Conservation (phyloP, 345 rosid species). For the Litchi chinensis region DNA sequence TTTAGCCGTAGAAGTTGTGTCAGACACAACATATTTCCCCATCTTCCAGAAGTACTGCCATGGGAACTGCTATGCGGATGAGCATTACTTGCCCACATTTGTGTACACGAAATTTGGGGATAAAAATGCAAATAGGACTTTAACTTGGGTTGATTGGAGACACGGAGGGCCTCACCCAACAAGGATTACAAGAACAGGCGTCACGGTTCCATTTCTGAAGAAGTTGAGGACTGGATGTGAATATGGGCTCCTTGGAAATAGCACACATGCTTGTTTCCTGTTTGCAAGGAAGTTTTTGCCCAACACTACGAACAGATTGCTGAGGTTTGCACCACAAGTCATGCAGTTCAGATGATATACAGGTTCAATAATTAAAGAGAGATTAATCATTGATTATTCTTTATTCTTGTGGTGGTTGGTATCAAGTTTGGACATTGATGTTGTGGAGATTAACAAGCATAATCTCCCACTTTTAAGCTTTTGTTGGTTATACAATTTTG, state of each 20-base stretch:
- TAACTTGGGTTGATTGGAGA: conserved; percentile 90
- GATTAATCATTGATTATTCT: not conserved
- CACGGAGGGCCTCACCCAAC: conserved; percentile 76
- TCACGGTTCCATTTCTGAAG: conserved; percentile 56
- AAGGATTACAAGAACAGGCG: conserved; percentile 44
- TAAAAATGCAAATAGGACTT: conserved; percentile 61
- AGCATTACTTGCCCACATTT: conserved; percentile 80
- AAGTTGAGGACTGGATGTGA: conserved; percentile 47
- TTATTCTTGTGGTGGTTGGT: not conserved
- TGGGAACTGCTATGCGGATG: conserved; percentile 65
- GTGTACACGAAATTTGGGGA: conserved; percentile 36
- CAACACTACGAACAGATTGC: conserved; percentile 54
- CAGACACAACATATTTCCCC: conserved; percentile 58
- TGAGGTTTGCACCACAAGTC: conserved; percentile 56
- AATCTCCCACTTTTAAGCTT: no score
- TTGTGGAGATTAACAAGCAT: no score
- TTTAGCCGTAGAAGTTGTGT: conserved; percentile 60
- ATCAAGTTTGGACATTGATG: no score
- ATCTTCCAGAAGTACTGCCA: conserved; percentile 57
- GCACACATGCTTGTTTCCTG: conserved; percentile 56
- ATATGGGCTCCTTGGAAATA: conserved; percentile 59
- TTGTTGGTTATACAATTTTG: no score
- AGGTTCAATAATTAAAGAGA: no score
- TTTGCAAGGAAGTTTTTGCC: conserved; percentile 84
- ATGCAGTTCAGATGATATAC: conserved; percentile 38